Evolutionary conservation across 2,329 filamentous ascomycete genomes (phyloP).

Genomic region (Pseudogymnoascus sp.): DNA sequence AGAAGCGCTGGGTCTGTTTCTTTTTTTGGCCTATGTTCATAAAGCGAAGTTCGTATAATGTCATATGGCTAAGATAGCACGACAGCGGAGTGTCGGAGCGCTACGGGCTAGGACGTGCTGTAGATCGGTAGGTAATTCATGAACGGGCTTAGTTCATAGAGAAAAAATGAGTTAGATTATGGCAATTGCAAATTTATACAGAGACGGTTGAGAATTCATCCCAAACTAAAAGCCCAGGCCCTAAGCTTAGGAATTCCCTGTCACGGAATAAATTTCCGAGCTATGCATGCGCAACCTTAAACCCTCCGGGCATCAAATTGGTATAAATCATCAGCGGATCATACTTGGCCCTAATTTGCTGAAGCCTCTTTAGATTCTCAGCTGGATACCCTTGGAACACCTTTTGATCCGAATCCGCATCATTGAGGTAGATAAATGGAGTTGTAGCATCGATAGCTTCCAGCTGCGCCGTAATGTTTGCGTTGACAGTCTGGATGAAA

Average conservation of each 20-base stretch:
- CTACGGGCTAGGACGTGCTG: too few relatives aligned
- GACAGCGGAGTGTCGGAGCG: too few relatives aligned
- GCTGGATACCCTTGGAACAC: constrained; percentile 25
- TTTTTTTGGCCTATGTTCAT: too few relatives aligned
- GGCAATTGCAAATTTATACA: too few relatives aligned
- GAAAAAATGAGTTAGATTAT: too few relatives aligned
- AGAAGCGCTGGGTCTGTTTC: too few relatives aligned
- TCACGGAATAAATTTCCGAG: too few relatives aligned
- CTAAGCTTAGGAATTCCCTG: neutral
- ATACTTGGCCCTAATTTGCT: constrained; percentile 24
- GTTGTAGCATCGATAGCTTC: constrained; percentile 8
- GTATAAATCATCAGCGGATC: constrained; percentile 28
- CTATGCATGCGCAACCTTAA: constrained; percentile 12
- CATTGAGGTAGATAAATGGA: constrained; percentile 18
- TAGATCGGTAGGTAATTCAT: too few relatives aligned
- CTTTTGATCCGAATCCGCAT: constrained; percentile 15
- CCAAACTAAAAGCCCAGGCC: neutral
- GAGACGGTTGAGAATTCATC: neutral
- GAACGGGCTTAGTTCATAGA: too few relatives aligned
- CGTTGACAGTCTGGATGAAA: constrained; percentile 12
- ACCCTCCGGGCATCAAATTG: constrained; percentile 16
- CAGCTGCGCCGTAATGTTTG: constrained; percentile 14
- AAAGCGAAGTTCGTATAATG: too few relatives aligned
- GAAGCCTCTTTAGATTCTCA: constrained; percentile 30
- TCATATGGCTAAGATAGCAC: too few relatives aligned